These are phyloP conservation scores for Cyclostephanos invisitatus DNA, from an alignment of 108 stramenopile species.

Conservation along the genomic window DNA sequence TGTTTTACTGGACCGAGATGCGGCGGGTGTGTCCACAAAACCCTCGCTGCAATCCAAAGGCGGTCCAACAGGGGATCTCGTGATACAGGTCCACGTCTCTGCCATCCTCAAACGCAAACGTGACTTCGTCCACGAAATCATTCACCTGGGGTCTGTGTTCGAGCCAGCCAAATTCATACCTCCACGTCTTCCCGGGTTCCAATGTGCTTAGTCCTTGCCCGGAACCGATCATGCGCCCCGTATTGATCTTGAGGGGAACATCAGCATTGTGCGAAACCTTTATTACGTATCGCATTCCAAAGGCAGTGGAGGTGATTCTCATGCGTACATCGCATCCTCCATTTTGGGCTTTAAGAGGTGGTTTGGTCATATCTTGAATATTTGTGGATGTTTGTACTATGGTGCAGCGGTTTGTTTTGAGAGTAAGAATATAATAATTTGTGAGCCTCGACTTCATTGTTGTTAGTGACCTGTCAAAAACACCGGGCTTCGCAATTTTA, in stretches of 20 bases:
- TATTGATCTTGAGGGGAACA: neutral
- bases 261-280: constrained; percentile 5
- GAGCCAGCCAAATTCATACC: constrained; percentile 1
- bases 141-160: neutral
- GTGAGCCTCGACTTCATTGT: no score
- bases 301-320: constrained; percentile 6
- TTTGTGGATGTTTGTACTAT: no score
- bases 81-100: neutral
- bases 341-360: neutral
- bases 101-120: neutral
- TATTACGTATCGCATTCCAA: constrained; percentile 2
- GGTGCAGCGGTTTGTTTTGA: no score
- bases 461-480: no score
- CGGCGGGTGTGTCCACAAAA: neutral
- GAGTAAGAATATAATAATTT: no score
- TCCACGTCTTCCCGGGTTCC: neutral
- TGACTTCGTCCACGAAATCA: neutral
- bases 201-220: neutral
- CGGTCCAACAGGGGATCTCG: neutral
- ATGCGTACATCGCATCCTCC: constrained; percentile 6
- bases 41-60: neutral
- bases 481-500: no score
- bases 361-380: constrained; percentile 9
- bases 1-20: constrained; percentile 1
- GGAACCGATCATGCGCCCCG: neutral